These are phyloP conservation scores for Arthrobotrys entomopaga DNA, from an alignment of 2,329 filamentous ascomycete genomes.

Conservation along the genomic window DNA sequence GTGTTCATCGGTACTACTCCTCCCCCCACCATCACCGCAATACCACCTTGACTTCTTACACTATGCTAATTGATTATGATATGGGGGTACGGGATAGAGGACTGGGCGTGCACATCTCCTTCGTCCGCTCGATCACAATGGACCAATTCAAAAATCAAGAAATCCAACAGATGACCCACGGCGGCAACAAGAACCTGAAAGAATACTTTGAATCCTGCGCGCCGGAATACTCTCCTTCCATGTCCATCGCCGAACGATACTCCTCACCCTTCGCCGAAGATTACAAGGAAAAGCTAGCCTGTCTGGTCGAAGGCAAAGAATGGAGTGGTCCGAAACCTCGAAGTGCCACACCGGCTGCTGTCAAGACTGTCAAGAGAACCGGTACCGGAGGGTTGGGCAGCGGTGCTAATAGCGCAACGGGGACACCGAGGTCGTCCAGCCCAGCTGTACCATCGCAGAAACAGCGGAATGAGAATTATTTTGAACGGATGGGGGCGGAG, in stretches of 20 bases:
- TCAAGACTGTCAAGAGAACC: slow-evolving; percentile 59
- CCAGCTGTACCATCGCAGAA: slow-evolving; percentile 68
- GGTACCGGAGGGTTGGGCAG: slow-evolving; percentile 58
- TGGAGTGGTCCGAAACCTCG: slow-evolving; percentile 71
- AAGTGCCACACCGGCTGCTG: slow-evolving; percentile 58
- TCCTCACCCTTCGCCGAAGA: slow-evolving; percentile 57
- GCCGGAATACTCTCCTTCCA: slow-evolving; percentile 54
- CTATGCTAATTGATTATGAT: background rate
- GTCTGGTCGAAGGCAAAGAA: slow-evolving; percentile 78
- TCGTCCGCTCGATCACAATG: slow-evolving; percentile 97
- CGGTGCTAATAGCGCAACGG: slow-evolving; percentile 58
- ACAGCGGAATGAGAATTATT: slow-evolving; percentile 83
- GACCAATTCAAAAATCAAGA: slow-evolving; percentile 95
- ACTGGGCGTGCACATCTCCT: slow-evolving; percentile 96
- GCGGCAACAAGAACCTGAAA: slow-evolving; percentile 88
- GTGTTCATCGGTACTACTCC: slow-evolving; percentile 74
- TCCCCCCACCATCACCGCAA: background rate
- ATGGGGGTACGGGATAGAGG: too few relatives aligned
- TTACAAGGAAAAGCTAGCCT: slow-evolving; percentile 58
- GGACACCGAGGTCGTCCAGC: slow-evolving; percentile 59
- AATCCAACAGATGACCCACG: slow-evolving; percentile 90
- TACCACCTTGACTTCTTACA: too few relatives aligned
- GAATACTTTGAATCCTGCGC: slow-evolving; percentile 77
- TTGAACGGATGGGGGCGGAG: slow-evolving; percentile 82
- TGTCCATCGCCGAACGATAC: slow-evolving; percentile 58